phyloP scores from a whole-genome alignment of 345 rosid species.

The Salix brachista region DNA sequence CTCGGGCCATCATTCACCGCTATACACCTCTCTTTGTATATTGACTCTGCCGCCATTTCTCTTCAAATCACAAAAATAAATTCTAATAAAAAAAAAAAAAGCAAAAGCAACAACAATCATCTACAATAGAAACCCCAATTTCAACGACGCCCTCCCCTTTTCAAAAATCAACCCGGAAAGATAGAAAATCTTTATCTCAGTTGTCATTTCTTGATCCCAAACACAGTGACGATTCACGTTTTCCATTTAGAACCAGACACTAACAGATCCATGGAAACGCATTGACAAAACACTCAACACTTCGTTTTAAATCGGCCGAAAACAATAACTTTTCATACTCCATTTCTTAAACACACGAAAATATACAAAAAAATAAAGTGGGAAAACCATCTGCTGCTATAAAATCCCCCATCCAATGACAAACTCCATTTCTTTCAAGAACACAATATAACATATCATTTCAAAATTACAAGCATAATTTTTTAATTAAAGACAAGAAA shows the following conservation, averaged over 20 bases:
- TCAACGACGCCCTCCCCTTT: not conserved
- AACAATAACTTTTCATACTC: not conserved
- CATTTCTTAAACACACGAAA: conserved; percentile 8
- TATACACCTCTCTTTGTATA: conserved; percentile 85
- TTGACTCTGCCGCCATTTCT: conserved; percentile 86
- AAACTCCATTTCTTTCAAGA: not conserved
- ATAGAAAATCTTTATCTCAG: not conserved
- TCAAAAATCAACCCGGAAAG: not conserved
- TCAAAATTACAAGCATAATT: not conserved
- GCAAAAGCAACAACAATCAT: conserved; percentile 9
- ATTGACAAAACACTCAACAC: not conserved
- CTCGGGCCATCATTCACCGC: conserved; percentile 73
- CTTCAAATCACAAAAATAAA: conserved; percentile 45
- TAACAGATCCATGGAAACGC: not conserved
- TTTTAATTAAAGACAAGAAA: not conserved
- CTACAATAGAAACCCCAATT: not conserved
- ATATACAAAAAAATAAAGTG: conserved; percentile 10
- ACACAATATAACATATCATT: not conserved
- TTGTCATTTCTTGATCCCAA: not conserved
- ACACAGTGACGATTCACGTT: not conserved
- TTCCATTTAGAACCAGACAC: not conserved
- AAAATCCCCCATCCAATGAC: not conserved
- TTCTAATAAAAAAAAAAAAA: conserved; percentile 10
- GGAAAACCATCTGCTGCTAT: not conserved
- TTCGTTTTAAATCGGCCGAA: not conserved